Conservation (phyloP, 306 rosid species). For the Vigna mungo region DNA sequence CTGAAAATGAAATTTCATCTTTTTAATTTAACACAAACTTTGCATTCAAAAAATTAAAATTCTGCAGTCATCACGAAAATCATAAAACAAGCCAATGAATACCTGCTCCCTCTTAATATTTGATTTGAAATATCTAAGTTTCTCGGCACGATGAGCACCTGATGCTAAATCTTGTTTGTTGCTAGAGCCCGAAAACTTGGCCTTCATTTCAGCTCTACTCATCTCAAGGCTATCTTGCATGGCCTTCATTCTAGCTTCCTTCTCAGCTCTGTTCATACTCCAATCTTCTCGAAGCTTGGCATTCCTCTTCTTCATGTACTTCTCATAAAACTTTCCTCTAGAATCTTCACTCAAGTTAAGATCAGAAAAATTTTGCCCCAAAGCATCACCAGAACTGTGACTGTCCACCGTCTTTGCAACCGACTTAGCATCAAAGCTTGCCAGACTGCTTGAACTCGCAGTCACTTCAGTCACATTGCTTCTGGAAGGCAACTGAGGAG, state of each 20-base stretch:
- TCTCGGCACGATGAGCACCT: slow-evolving; percentile 70
- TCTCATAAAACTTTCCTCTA: slow-evolving; percentile 88
- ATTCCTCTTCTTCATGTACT: slow-evolving; percentile 91
- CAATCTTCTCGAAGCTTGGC: slow-evolving; percentile 92
- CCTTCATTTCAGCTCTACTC: slow-evolving; percentile 83
- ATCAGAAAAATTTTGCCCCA: slow-evolving; percentile 64
- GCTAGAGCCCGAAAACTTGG: slow-evolving; percentile 75
- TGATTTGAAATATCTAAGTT: slow-evolving; percentile 74
- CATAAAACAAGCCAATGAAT: slow-evolving; percentile 39
- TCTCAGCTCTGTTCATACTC: slow-evolving; percentile 83
- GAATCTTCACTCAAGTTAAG: slow-evolving; percentile 67
- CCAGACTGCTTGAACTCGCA: slow-evolving; percentile 53
- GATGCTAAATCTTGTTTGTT: slow-evolving; percentile 64
- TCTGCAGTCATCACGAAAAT: slow-evolving; percentile 43
- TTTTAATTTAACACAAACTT: slow-evolving; percentile 30
- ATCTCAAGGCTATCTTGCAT: slow-evolving; percentile 91
- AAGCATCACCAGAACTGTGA: slow-evolving; percentile 61
- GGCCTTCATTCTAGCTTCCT: slow-evolving; percentile 95
- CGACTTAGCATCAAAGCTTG: slow-evolving; percentile 49
- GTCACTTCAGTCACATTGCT: slow-evolving; percentile 49
- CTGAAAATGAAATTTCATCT: slow-evolving; percentile 23
- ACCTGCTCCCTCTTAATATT: slow-evolving; percentile 82
- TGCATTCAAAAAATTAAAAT: slow-evolving; percentile 23
- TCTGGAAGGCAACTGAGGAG: slow-evolving; percentile 58
- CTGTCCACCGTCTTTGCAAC: slow-evolving; percentile 49